Evolutionary conservation across 2,329 filamentous ascomycete species (phyloP), one percentile per base, ranked within the genome.

Genomic region (Lomentospora prolificans): DNA sequence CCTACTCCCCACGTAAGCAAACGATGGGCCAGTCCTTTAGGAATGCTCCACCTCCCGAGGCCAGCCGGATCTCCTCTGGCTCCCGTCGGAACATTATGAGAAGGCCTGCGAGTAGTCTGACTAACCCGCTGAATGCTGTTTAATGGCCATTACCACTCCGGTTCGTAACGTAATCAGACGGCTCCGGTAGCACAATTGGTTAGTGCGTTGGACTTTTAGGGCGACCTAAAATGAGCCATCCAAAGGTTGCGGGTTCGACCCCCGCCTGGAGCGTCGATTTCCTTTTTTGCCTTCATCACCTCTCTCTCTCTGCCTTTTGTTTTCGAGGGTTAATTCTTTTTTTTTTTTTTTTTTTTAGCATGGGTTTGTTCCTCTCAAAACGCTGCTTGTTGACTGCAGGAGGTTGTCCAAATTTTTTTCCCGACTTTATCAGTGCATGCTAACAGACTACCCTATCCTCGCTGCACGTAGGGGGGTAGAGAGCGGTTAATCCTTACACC

Each of bases 181-280:
- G 59, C 59, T 58, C 59, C 57, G 59, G 59, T 60, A 59, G 59
- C 59, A 60, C 59, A 60, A 60, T 60, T 60, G 59, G 59, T 60
- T 60, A 60, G 59, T 60, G 59, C 59, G 59, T 60, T 60, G 59
- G 59, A 60, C 59, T 60, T 60, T 60, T 60, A 60, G 30, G 51
- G 54, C 12, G 12, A 50, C n/a, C 36, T 33, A 9, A 25, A 28
- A 53, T 28, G 7, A 54, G 46, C 51, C 10, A 60, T 60, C 59
- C 59, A 60, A 60, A 60, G 59, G 59, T 60, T 60, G 59, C 57
- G 59, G 59, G 59, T 60, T 60, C 59, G 59, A 60, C 55, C 57
- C 58, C 59, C 59, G 57, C 59, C 59, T 60, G 57, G 59, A 58
- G 59, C 59, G 59, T 12, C 46, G 8, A 19, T 14, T 31, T 52